phyloP scores from a whole-genome alignment of 805 yeast genomes.

The Saccharomycopsis babjevae region DNA sequence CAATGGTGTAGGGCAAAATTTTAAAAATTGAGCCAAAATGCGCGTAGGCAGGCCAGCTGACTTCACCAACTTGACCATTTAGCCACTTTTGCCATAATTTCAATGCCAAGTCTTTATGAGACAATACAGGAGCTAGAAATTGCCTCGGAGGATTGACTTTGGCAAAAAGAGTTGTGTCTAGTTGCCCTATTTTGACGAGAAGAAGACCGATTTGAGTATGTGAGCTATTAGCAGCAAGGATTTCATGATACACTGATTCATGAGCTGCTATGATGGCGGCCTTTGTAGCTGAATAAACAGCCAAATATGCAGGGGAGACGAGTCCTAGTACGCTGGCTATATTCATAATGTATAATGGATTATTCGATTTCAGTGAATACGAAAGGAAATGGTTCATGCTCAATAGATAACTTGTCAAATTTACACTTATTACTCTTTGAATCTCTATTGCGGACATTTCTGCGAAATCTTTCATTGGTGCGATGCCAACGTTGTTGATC shows the following conservation, averaged over 20 bases:
- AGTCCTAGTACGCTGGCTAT: conserved; percentile 33
- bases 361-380: neutral
- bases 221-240: conserved; percentile 12
- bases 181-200: conserved; percentile 36
- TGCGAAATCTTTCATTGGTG: conserved; percentile 27
- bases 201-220: conserved; percentile 20
- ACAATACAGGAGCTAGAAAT: conserved; percentile 35
- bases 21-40: conserved; percentile 29
- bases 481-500: conserved; percentile 35
- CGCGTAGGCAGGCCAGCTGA: conserved; percentile 34
- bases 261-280: conserved; percentile 33
- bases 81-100: conserved; percentile 24
- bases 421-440: conserved; percentile 14
- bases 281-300: conserved; percentile 34
- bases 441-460: conserved; percentile 21
- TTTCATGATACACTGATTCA: conserved; percentile 31
- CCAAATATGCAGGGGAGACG: conserved; percentile 33
- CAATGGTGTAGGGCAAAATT: conserved; percentile 28
- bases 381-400: conserved; percentile 9
- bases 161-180: conserved; percentile 31
- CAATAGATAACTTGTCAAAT: conserved; percentile 10
- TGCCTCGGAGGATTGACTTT: conserved; percentile 29
- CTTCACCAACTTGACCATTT: conserved; percentile 28
- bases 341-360: conserved; percentile 27
- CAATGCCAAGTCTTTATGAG: conserved; percentile 25